phyloP scores from a whole-genome alignment of 2,329 filamentous ascomycete species.

The Zymoseptoria tritici region DNA sequence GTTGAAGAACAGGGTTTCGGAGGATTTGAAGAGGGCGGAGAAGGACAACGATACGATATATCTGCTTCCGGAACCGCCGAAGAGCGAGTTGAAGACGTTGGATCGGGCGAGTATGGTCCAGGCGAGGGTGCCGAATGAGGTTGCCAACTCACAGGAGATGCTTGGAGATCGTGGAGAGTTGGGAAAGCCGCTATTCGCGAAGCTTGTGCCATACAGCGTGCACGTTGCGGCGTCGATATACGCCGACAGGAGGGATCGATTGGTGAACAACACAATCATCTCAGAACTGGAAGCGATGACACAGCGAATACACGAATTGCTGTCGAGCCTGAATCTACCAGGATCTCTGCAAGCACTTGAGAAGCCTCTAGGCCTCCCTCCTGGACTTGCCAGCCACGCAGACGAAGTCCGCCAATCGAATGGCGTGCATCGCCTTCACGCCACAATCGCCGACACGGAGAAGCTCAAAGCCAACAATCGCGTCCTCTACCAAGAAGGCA shows the following conservation, averaged over 20 bases:
- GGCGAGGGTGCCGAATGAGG: conserved; percentile 69
- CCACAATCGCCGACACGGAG: conserved; percentile 79
- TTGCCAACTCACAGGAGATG: conserved; percentile 70
- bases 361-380: conserved; percentile 84
- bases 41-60: conserved; percentile 97
- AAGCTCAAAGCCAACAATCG: conserved; percentile 78
- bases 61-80: conserved; percentile 74
- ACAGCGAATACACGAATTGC: conserved; percentile 65
- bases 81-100: conserved; percentile 76
- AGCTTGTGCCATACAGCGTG: conserved; percentile 89
- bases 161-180: conserved; percentile 71
- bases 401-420: conserved; percentile 91
- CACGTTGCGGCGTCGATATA: conserved; percentile 95
- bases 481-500: conserved; percentile 74
- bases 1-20: conserved; percentile 72
- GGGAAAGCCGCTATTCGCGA: conserved; percentile 77
- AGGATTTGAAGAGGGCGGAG: conserved; percentile 85
- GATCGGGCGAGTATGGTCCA: conserved; percentile 86
- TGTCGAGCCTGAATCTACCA: conserved; percentile 78
- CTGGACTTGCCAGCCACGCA: conserved; percentile 76
- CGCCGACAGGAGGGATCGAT: conserved; percentile 79
- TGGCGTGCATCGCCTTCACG: conserved; percentile 66
- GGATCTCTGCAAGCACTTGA: conserved; percentile 91
- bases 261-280: conserved; percentile 82
- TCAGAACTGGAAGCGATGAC: conserved; percentile 77